A percentile compares a stretch with the other conserved stretches of the same genome.
Evolutionary conservation across 73 alveolate species (phyloP).

Genomic region (Paramecium sexaurelia): DNA sequence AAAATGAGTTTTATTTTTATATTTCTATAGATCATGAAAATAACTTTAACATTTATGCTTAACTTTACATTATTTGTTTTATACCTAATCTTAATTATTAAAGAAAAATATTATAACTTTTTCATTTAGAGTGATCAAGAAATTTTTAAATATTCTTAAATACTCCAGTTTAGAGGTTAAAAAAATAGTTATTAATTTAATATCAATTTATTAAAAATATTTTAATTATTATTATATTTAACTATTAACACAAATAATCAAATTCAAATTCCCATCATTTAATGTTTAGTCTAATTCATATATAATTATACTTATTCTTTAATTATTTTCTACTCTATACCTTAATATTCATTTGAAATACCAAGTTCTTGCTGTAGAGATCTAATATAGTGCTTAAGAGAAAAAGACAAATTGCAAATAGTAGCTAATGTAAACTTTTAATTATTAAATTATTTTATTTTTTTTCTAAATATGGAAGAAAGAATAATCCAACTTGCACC

Average conservation of each 20-base stretch:
- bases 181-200: not conserved
- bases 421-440: too few species aligned
- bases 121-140: not conserved
- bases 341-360: too few species aligned
- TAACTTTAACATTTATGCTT: not conserved
- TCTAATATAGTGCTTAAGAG: too few species aligned
- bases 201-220: not conserved
- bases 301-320: too few species aligned
- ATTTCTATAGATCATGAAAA: not conserved
- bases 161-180: not conserved
- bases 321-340: too few species aligned
- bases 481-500: not conserved
- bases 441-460: not conserved
- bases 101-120: not conserved
- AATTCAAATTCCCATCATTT: too few species aligned
- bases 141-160: not conserved
- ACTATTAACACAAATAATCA: too few species aligned
- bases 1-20: not conserved
- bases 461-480: constrained; percentile 32
- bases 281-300: too few species aligned
- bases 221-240: too few species aligned
- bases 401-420: too few species aligned
- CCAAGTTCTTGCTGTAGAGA: too few species aligned
- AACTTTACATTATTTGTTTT: too few species aligned
- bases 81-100: not conserved